These are phyloP conservation scores for Penicillium mononematosum DNA, from an alignment of 495 filamentous ascomycete species.

Conservation along the genomic window DNA sequence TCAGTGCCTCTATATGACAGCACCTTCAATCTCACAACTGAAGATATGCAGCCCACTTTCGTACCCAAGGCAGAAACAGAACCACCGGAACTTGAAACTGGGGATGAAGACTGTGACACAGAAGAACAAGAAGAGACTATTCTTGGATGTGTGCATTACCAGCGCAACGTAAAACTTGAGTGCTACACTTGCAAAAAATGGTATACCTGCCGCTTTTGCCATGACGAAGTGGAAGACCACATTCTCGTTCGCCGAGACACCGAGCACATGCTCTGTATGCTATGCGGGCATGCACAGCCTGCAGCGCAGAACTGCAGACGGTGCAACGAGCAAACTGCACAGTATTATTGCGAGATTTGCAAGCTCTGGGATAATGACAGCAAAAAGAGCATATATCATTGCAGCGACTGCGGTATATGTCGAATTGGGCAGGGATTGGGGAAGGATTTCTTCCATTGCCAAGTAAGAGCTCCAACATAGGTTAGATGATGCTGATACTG, in stretches of 20 bases:
- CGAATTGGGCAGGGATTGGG: slow-evolving; percentile 86
- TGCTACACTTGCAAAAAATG: slow-evolving; percentile 85
- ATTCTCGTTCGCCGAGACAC: slow-evolving; percentile 76
- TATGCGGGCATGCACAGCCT: slow-evolving; percentile 81
- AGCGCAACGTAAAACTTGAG: slow-evolving; percentile 92
- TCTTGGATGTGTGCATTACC: slow-evolving; percentile 90
- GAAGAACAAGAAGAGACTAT: slow-evolving; percentile 42
- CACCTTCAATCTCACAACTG: slow-evolving; percentile 64
- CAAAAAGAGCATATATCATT: slow-evolving; percentile 93
- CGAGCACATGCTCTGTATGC: slow-evolving; percentile 97
- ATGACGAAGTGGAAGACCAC: slow-evolving; percentile 85
- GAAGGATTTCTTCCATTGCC: slow-evolving; percentile 97
- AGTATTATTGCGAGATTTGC: slow-evolving; percentile 92
- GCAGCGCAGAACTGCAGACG: slow-evolving; percentile 72
- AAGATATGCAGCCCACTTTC: slow-evolving; percentile 73
- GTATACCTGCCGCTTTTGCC: slow-evolving; percentile 95
- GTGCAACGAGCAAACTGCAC: slow-evolving; percentile 76
- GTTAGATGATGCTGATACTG: slow-evolving; percentile 7
- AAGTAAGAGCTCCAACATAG: slow-evolving; percentile 56
- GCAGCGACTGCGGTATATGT: slow-evolving; percentile 94
- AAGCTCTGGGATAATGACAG: slow-evolving; percentile 96
- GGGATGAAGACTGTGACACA: slow-evolving; percentile 42
- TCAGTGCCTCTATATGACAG: slow-evolving; percentile 41
- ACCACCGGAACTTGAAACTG: slow-evolving; percentile 35
- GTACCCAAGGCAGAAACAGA: slow-evolving; percentile 50